Percentiles rank a stretch among this genome's conserved stretches.
Conservation (phyloP, 2,329 filamentous ascomycete genomes). For the Elsinoe fawcettii region DNA sequence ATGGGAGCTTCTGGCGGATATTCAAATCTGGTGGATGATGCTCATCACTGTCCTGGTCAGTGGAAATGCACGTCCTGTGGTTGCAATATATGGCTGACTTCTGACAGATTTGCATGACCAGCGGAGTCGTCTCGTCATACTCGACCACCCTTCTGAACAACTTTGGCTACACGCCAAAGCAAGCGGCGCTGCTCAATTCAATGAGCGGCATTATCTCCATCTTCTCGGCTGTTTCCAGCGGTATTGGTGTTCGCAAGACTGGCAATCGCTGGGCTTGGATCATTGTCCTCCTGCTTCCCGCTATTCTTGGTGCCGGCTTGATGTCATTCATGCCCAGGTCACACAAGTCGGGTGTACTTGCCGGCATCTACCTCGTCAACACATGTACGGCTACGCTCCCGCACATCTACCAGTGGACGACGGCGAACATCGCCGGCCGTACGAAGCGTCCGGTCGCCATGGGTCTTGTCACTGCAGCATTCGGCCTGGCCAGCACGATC, state of each 20-base stretch:
- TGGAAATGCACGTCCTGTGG: neutral
- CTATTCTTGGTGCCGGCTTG: slow-evolving; percentile 15
- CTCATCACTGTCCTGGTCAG: slow-evolving; percentile 30
- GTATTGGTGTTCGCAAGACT: slow-evolving; percentile 39
- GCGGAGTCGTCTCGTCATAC: slow-evolving; percentile 49
- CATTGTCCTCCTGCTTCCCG: slow-evolving; percentile 5
- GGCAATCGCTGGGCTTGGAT: slow-evolving; percentile 45
- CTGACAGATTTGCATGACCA: slow-evolving; percentile 46
- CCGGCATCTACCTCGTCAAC: slow-evolving; percentile 28
- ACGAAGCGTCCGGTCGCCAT: slow-evolving; percentile 63
- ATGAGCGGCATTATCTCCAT: slow-evolving; percentile 48
- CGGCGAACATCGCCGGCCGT: slow-evolving; percentile 53
- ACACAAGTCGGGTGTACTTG: slow-evolving; percentile 35
- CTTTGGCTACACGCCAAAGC: slow-evolving; percentile 32
- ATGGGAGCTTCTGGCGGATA: slow-evolving; percentile 53
- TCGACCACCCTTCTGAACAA: slow-evolving; percentile 40
- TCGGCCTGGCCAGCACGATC: slow-evolving; percentile 30
- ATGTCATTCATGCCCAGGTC: slow-evolving; percentile 31
- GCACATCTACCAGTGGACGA: slow-evolving; percentile 29
- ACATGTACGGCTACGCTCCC: slow-evolving; percentile 27
- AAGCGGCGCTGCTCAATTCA: slow-evolving; percentile 48
- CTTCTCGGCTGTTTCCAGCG: slow-evolving; percentile 44
- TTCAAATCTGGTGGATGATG: slow-evolving; percentile 41
- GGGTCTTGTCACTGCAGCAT: slow-evolving; percentile 13
- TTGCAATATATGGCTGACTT: slow-evolving; percentile 18